These are phyloP conservation scores for Chaetomium tenue DNA, from an alignment of 495 filamentous ascomycete species.

Conservation along the genomic window DNA sequence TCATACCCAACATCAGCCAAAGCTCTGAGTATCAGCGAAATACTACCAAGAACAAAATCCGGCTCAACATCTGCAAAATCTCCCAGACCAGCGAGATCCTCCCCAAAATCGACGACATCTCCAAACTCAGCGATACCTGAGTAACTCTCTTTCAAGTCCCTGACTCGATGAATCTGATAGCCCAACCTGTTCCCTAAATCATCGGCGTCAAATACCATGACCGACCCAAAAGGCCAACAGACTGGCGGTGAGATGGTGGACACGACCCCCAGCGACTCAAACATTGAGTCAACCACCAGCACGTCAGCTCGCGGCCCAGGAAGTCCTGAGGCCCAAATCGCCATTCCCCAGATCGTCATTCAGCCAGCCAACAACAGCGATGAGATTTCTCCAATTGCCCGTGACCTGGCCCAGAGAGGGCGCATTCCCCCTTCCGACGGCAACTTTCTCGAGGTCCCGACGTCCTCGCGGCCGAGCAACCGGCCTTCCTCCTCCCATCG, in stretches of 20 bases:
- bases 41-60: neutral
- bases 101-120: neutral
- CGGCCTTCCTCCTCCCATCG: neutral
- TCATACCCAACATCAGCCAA: neutral
- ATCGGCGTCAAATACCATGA: slow-evolving; percentile 8
- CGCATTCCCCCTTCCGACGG: neutral
- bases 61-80: neutral
- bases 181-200: neutral
- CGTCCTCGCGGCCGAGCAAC: neutral
- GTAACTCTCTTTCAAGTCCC: neutral
- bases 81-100: neutral
- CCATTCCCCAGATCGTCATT: neutral
- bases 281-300: neutral
- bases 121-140: neutral
- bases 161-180: neutral
- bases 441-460: neutral
- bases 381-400: neutral
- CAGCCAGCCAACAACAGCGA: neutral
- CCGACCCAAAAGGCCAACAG: neutral
- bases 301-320: neutral
- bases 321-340: neutral
- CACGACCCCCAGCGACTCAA: neutral
- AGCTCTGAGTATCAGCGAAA: too few relatives aligned
- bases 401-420: neutral
- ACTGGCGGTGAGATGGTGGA: neutral